These are phyloP conservation scores for Flaveria ramosissima DNA, from an alignment of 129 eudicot genomes.

Conservation along the genomic window DNA sequence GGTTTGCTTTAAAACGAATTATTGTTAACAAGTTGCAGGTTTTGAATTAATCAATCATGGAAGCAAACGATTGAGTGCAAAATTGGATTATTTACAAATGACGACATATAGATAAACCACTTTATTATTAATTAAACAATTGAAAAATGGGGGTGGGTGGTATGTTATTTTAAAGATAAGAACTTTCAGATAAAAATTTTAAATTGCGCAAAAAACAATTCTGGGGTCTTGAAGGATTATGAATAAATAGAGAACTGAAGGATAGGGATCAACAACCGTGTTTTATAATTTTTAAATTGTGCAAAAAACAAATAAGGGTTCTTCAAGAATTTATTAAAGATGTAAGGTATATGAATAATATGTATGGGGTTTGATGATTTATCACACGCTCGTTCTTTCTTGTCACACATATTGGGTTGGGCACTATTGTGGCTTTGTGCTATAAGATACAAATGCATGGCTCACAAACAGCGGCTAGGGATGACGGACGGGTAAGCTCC, in stretches of 20 bases:
- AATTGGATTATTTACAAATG: conserved; percentile 14
- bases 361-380: too few relatives aligned
- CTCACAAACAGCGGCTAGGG: too few relatives aligned
- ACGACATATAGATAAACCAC: conserved; percentile 7
- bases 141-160: not conserved
- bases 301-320: conserved; percentile 1
- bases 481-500: too few relatives aligned
- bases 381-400: too few relatives aligned
- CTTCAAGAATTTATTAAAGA: not conserved
- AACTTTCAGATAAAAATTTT: not conserved
- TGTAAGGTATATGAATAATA: too few relatives aligned
- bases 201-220: conserved; percentile 12
- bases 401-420: too few relatives aligned
- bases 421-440: too few relatives aligned
- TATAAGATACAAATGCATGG: too few relatives aligned
- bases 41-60: conserved; percentile 6
- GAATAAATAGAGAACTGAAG: not conserved
- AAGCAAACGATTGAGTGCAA: conserved; percentile 38
- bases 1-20: conserved; percentile 37
- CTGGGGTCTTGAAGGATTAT: conserved; percentile 15
- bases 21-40: conserved; percentile 45
- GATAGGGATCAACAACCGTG: not conserved
- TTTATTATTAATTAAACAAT: not conserved
- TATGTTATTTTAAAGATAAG: conserved; percentile 20
- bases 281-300: not conserved